A percentile compares a stretch with the other conserved stretches of the same genome.
These are phyloP conservation scores for Solanum ahanhuiri DNA, from an alignment of 257 asterid species.

Conservation along the genomic window DNA sequence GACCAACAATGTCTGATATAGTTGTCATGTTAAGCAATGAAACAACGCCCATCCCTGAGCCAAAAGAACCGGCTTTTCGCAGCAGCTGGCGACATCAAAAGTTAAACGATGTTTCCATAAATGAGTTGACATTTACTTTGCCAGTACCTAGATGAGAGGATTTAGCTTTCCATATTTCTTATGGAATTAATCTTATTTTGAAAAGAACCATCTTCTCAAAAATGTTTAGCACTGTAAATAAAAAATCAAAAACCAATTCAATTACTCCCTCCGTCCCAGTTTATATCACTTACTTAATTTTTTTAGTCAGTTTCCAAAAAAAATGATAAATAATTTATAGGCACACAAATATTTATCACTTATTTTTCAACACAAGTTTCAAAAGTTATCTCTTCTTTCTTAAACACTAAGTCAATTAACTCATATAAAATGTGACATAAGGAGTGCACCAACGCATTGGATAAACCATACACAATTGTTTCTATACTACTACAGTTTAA, in stretches of 20 bases:
- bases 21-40: background rate
- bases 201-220: background rate
- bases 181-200: background rate
- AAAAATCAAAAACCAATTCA: background rate
- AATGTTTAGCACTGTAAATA: background rate
- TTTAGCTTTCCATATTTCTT: background rate
- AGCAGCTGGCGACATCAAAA: background rate
- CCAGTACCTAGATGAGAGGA: background rate
- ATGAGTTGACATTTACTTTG: background rate
- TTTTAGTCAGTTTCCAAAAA: no score
- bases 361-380: no score
- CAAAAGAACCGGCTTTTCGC: conserved; percentile 11
- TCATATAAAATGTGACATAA: no score
- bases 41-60: conserved; percentile 1
- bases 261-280: background rate
- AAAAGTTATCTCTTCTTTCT: no score
- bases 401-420: no score
- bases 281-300: no score
- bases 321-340: no score
- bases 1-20: background rate
- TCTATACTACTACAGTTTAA: no score
- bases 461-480: no score
- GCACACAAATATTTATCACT: no score
- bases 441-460: no score
- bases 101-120: background rate